Base-by-base conservation (phyloP, 129 eudicot species). In the Solidago caesia region DNA sequence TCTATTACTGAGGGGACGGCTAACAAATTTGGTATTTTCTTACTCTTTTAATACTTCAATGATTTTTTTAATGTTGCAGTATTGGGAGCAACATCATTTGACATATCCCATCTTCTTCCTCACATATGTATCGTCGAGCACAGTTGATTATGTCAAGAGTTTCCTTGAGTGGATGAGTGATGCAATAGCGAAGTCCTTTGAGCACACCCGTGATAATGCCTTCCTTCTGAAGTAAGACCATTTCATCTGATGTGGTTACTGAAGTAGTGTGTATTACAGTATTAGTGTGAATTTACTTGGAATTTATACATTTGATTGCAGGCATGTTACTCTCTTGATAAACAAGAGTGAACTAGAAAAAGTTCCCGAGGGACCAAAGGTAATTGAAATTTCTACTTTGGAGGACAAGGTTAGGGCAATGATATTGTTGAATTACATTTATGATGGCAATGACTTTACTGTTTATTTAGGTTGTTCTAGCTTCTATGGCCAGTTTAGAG, bases 111-210 rank as follows among this genome's bases (percentile, higher is more conserved):
- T 93, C 83, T 93, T 84, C 96, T 93, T 88, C 67, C 92, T 93
- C 77, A 88, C 98, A 27, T 86, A 93, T 76, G 92, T 93, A 49
- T 77, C 98, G 43, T 88, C 97, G 66, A 93, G 98, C 83, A 90
- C 97, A 25, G 80, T 93, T 79, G 97, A 93, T 70, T 93, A 88
- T 77, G 98, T 80, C 63, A 93, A 93, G 88, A 90, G 96, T 81
- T 93, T 93, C 57, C 98, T 93, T 62, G 98, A 93, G 76, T 93
- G 92, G 96, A 93, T 93, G 98, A 93, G 96, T 68, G 97, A 93
- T 80, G 83, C 97, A 49, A 90, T 93, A 51, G 98, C 97, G 61
- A 93, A 93, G 72, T 93, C 98, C 45, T 93, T 93, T 72, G 98
- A 93, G 83, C 89, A 90, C 82, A 86, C 97, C 12, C 96, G 97